Evolutionary conservation across 768 basidiomycete genomes (phyloP).

Genomic region (Vararia minispora): DNA sequence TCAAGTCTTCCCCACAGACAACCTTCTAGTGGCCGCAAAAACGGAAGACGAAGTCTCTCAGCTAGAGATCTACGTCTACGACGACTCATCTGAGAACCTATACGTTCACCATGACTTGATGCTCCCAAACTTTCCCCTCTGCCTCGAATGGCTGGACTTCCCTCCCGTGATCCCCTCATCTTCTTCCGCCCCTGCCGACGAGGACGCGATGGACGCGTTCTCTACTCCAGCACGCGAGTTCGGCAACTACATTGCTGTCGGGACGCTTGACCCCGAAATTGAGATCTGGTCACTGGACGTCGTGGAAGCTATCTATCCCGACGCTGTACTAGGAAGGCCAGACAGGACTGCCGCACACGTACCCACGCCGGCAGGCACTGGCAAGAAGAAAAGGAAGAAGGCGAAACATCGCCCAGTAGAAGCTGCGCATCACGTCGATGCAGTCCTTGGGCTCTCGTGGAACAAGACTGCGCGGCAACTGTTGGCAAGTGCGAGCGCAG

Average conservation of each 20-base stretch:
- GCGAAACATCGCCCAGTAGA: constrained; percentile 50
- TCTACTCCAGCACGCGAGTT: constrained; percentile 27
- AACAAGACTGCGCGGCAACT: constrained; percentile 84
- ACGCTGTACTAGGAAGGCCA: constrained; percentile 82
- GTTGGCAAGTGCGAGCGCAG: constrained; percentile 86
- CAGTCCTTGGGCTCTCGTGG: constrained; percentile 90
- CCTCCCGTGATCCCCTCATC: constrained; percentile 47
- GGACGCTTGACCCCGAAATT: constrained; percentile 94
- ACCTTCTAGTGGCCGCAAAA: constrained; percentile 85
- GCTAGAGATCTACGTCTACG: constrained; percentile 92
- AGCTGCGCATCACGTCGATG: constrained; percentile 79
- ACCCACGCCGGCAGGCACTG: constrained; percentile 74
- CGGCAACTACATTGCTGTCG: constrained; percentile 93
- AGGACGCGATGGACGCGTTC: constrained; percentile 12
- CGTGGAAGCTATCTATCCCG: constrained; percentile 90
- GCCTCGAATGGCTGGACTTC: constrained; percentile 98
- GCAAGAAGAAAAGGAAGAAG: constrained; percentile 95
- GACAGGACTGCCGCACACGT: constrained; percentile 74
- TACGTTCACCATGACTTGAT: constrained; percentile 97
- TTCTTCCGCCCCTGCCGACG: constrained; percentile 24
- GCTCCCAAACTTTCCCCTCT: constrained; percentile 94
- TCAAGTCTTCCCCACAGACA: constrained; percentile 83
- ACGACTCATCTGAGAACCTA: constrained; percentile 82
- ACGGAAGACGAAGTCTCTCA: constrained; percentile 96
- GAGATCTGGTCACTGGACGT: constrained; percentile 97